Evolutionary conservation across 768 basidiomycete species (phyloP), one percentile per base, ranked within the genome.

Genomic region (Nidularia sp.): DNA sequence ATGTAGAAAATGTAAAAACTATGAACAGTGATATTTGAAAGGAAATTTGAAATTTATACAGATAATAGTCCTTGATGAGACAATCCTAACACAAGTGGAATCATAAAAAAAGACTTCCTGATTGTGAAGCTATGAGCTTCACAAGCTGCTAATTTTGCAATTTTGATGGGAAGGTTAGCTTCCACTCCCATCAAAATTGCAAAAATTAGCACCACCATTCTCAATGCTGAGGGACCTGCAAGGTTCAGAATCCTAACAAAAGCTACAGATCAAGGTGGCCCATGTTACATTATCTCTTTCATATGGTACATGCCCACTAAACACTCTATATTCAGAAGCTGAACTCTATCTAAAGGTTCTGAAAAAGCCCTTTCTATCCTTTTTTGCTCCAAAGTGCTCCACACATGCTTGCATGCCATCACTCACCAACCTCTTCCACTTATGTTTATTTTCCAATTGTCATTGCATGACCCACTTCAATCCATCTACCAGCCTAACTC

Each of bases 261-360:
- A 81, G 6, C 67, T 87, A 34, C 78, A 86, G 7, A 76, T 83
- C 46, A 88, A 91, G 60, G 85, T 90, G 0, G 86, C 88, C 0
- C 85, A 90, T 57, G 76, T 91, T 35, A 72, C 91, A 12, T 78
- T 86, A 0, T 91, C 90, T 0, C 71, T 92, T 9, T 78, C 88
- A 0, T 86, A 88, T 55, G 88, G 87, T 83, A 22, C 46, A 18
- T 35, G 44, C 36, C 47, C 46, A 6, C 47, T 34, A 18, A 13
- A 1, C 45, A 6, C 46, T 13, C 15, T 3, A 9, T 18, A 13
- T 29, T 36, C 12, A 9, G 15, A 15, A 34, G 46, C 18, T 49
- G 35, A 48, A 35, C 0, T 7, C 44, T 8, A 8, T n/a, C 43
- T 33, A 6, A 50, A 85, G 85, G 88, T 18, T 85, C 88, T 0